Conservation (phyloP, 345 rosid genomes). For the Syzygium oleosum region DNA sequence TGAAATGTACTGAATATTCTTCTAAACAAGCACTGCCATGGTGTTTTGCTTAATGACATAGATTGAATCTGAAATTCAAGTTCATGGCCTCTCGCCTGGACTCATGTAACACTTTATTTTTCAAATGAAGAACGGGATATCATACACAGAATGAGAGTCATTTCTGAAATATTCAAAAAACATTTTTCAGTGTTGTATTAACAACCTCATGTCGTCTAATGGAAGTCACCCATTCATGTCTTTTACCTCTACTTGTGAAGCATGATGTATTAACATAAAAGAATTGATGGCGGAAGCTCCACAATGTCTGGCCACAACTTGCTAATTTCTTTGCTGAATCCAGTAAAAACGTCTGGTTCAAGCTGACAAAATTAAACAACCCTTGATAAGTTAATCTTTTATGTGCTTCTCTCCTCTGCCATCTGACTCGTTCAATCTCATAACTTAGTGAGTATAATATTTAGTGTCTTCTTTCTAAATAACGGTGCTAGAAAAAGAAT, state of each 20-base stretch:
- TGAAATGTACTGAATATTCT: neutral
- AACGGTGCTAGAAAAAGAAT: neutral
- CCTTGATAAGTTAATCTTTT: too few species aligned
- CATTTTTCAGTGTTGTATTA: neutral
- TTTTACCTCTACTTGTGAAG: neutral
- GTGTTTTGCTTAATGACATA: neutral
- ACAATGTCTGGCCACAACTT: neutral
- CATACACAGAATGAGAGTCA: neutral
- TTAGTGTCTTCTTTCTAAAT: neutral
- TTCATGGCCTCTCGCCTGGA: neutral
- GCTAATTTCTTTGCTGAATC: neutral
- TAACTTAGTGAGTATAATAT: neutral
- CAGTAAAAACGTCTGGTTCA: neutral
- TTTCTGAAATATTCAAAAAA: neutral
- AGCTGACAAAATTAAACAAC: too few species aligned
- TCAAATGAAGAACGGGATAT: neutral
- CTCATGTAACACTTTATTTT: neutral
- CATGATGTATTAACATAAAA: neutral
- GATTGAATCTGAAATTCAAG: neutral
- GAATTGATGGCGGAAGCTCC: neutral
- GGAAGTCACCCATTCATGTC: neutral
- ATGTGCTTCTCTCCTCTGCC: too few species aligned
- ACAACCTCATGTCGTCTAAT: neutral
- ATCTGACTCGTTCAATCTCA: too few species aligned
- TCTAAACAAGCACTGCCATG: neutral